Evolutionary conservation across 768 basidiomycete species (phyloP), one percentile per base, ranked within the genome.

Genomic region (Suillus subluteus): DNA sequence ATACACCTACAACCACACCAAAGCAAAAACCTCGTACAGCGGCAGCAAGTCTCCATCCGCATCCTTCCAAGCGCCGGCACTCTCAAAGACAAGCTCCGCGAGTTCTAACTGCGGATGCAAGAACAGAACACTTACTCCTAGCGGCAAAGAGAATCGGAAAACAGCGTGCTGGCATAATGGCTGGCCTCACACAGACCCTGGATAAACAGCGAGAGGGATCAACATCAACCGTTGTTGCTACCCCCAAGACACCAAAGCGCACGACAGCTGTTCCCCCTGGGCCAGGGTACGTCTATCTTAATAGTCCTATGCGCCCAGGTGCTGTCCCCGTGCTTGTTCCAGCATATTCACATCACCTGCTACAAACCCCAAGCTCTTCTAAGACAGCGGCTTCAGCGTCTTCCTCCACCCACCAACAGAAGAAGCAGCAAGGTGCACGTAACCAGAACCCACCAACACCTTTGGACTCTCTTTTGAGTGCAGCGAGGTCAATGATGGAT

Each of bases 121-220:
- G 89, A 56, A 82, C 84, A 0, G 91, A 93, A 70, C 91, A 91
- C 70, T 78, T 92, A 13, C 80, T 94, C 2, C 79, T 91, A 15
- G 91, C 91, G 4, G 88, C 90, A 11, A 85, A 90, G n/a, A 87
- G 80, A 63, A 82, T 92, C 4, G 91, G 91, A 5, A 83, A 86
- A 40, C 82, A 87, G 63, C 85, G 91, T 9, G 84, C 87, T 0
- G 82, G 82, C 5, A 73, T 86, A n/a, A 73, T 88, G 26, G 83
- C 86, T 0, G 88, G 89, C 7, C 74, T 87, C 70, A 73, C 79
- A 23, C 78, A 79, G 6, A 75, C 75, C 26, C 68, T 78, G 58
- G 76, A 75, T 64, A 66, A 68, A 16, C 66, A 67, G 56, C 68
- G 72, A 50, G 74, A 77, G 52, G 74, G 73, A 3, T 72, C 71